Evolutionary conservation across 176 grass and related monocot species (phyloP).

Genomic region (Bonia amplexicaulis): DNA sequence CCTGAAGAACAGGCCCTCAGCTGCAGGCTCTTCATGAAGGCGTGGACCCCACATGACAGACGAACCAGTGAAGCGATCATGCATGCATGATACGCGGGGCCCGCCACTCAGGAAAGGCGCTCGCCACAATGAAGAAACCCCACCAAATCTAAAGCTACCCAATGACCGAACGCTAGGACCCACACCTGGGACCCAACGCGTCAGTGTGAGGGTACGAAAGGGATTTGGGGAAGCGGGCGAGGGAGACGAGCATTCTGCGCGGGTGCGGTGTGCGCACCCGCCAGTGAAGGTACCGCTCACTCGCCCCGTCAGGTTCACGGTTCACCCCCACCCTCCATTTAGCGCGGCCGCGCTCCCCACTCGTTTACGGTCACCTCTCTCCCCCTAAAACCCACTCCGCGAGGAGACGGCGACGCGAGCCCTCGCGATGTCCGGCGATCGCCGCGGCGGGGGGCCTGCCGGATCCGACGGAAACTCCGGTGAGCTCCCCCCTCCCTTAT

Average conservation of each 20-base stretch:
- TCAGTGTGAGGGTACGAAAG: not conserved
- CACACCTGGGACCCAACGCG: rapidly evolving
- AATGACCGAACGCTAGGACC: rapidly evolving
- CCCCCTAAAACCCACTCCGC: not conserved
- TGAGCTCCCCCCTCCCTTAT: not conserved
- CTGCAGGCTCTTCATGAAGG: not conserved
- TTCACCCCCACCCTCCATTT: not conserved
- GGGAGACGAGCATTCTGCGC: not conserved
- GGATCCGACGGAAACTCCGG: constrained; percentile 23
- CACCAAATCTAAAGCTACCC: not conserved
- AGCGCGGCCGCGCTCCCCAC: not conserved
- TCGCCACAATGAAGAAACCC: not conserved
- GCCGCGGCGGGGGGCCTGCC: not conserved
- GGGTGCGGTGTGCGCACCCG: not conserved
- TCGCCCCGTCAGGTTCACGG: not conserved
- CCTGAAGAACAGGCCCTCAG: too few relatives aligned
- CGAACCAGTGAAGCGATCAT: not conserved
- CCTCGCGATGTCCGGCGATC: constrained; percentile 2
- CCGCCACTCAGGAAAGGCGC: not conserved
- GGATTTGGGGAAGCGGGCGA: not conserved
- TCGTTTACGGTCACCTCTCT: not conserved
- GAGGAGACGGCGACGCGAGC: not conserved
- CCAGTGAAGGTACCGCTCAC: not conserved
- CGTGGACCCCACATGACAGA: not conserved
- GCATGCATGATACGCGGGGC: not conserved